A percentile compares a stretch with the other conserved stretches of the same genome.
Evolutionary conservation across 1,139 yeast genomes (phyloP).

Genomic region (Saccharomycopsis phalli): DNA sequence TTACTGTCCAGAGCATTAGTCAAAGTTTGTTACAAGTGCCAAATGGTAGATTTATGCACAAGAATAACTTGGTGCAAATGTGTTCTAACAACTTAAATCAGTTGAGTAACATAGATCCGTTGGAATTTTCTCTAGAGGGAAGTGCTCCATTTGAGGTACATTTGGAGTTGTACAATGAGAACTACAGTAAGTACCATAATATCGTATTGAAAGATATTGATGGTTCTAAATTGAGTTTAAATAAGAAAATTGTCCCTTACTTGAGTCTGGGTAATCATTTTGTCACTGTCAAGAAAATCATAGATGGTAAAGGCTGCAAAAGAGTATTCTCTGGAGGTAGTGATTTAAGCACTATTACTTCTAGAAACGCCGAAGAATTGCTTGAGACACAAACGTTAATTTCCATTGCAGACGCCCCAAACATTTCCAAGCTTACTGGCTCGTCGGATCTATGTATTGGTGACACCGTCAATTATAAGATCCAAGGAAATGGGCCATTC

Average conservation of each 20-base stretch:
- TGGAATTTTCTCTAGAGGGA: conserved; percentile 51
- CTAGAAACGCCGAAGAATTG: conserved; percentile 23
- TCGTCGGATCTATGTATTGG: conserved; percentile 75
- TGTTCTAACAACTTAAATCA: conserved; percentile 46
- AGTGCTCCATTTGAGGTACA: conserved; percentile 54
- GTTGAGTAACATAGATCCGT: conserved; percentile 33
- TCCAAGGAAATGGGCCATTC: conserved; percentile 78
- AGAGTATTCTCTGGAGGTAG: no score
- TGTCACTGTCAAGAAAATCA: conserved; percentile 46
- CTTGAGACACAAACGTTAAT: conserved; percentile 30
- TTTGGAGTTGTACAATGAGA: conserved; percentile 45
- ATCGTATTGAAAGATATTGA: conserved; percentile 30
- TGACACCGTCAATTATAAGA: conserved; percentile 68
- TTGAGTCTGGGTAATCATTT: conserved; percentile 47
- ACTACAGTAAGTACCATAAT: conserved; percentile 39
- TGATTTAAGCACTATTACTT: conserved; percentile 9
- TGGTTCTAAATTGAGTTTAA: conserved; percentile 28
- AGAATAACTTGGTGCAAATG: conserved; percentile 36
- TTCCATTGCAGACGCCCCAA: conserved; percentile 69
- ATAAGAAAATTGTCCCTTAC: conserved; percentile 33
- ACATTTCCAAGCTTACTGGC: conserved; percentile 37
- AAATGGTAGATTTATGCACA: conserved; percentile 37
- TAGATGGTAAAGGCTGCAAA: conserved; percentile 67
- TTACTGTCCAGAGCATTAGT: conserved; percentile 36
- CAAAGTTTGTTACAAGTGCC: conserved; percentile 64